These are phyloP conservation scores for Setomelanomma holmii DNA, from an alignment of 2,329 filamentous ascomycete species.

Conservation along the genomic window DNA sequence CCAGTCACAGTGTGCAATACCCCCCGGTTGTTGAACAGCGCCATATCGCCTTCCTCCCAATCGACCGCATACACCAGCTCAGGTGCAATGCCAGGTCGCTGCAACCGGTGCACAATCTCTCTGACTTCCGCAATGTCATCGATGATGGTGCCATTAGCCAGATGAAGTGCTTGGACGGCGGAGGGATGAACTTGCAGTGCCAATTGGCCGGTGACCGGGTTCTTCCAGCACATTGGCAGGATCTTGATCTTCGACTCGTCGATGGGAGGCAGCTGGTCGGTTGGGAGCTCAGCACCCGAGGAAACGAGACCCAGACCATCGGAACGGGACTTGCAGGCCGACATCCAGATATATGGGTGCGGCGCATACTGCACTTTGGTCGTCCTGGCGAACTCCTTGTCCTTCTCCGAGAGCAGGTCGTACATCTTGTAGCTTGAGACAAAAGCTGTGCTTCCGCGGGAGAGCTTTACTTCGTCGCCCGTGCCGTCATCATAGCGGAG, in stretches of 20 bases:
- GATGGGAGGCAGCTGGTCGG: conserved; percentile 68
- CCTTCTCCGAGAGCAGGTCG: conserved; percentile 67
- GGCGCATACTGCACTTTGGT: conserved; percentile 77
- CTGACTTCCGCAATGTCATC: conserved; percentile 72
- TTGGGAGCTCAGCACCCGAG: conserved; percentile 67
- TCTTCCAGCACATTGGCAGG: conserved; percentile 79
- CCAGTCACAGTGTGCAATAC: conserved; percentile 78
- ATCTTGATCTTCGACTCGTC: conserved; percentile 72
- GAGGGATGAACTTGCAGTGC: conserved; percentile 78
- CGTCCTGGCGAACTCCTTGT: conserved; percentile 71
- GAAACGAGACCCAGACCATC: conserved; percentile 76
- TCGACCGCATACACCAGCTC: conserved; percentile 74
- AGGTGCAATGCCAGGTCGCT: conserved; percentile 75
- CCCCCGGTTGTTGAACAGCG: conserved; percentile 80
- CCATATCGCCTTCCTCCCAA: conserved; percentile 78
- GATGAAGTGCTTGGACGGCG: conserved; percentile 72
- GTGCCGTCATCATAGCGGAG: conserved; percentile 77
- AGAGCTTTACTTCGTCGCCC: conserved; percentile 69
- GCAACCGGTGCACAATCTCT: conserved; percentile 73
- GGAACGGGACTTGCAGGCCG: conserved; percentile 67
- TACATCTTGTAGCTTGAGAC: conserved; percentile 75
- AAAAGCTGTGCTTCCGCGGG: conserved; percentile 79
- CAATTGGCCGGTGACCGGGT: conserved; percentile 72
- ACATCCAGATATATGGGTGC: conserved; percentile 87
- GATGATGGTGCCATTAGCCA: conserved; percentile 70